A percentile compares a stretch with the other conserved stretches of the same genome.
Evolutionary conservation across 2,329 filamentous ascomycete genomes (phyloP).

Genomic region (Penicillium sclerotigenum): DNA sequence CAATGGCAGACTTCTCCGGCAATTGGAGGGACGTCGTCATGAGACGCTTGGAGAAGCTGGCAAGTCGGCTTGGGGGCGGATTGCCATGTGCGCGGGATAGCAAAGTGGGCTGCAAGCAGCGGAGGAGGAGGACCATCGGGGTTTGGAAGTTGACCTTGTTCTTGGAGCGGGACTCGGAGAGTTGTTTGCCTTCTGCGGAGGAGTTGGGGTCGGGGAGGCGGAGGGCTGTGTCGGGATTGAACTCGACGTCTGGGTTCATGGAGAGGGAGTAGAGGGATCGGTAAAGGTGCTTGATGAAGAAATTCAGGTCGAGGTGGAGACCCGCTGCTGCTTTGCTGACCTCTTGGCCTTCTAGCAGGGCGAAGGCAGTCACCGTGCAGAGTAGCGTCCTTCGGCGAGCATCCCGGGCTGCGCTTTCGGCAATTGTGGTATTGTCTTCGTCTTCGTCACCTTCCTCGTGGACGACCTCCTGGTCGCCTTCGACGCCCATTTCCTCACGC

Average conservation of each 20-base stretch:
- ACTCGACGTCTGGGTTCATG: conserved; percentile 81
- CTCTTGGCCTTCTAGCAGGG: conserved; percentile 92
- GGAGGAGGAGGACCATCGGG: conserved; percentile 85
- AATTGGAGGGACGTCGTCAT: conserved; percentile 77
- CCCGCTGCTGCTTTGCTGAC: conserved; percentile 76
- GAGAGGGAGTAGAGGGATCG: conserved; percentile 75
- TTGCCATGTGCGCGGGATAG: conserved; percentile 71
- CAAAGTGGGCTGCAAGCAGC: conserved; percentile 77
- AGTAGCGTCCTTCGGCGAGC: conserved; percentile 82
- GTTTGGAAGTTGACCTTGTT: conserved; percentile 92
- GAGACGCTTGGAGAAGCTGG: conserved; percentile 88
- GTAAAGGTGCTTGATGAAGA: conserved; percentile 94
- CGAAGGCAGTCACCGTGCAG: conserved; percentile 93
- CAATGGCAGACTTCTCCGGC: conserved; percentile 83
- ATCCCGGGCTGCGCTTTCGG: conserved; percentile 62
- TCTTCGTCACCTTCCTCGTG: conserved; percentile 31
- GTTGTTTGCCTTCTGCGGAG: conserved; percentile 39
- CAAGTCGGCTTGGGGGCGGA: conserved; percentile 79
- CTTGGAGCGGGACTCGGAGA: conserved; percentile 41
- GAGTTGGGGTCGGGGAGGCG: conserved; percentile 65
- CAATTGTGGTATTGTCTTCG: conserved; percentile 45
- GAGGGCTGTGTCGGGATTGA: conserved; percentile 67
- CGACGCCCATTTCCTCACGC: conserved; percentile 41
- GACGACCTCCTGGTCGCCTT: conserved; percentile 46
- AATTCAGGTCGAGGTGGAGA: conserved; percentile 86